Percentiles rank a stretch among this genome's conserved stretches.
Evolutionary conservation across 306 rosid genomes (phyloP).

Genomic region (Aeschynomene evenia): DNA sequence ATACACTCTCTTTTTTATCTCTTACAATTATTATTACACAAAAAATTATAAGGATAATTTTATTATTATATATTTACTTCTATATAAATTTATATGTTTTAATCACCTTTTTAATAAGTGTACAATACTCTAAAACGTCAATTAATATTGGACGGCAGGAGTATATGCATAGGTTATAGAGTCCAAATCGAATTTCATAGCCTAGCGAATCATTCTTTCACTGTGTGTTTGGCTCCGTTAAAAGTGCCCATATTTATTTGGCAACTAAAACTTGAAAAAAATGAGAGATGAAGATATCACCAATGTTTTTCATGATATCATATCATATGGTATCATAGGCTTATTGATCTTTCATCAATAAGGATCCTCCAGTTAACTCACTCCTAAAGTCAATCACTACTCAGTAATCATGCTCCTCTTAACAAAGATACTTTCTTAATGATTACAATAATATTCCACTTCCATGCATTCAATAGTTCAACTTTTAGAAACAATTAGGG

Average conservation of each 20-base stretch:
- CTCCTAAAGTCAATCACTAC: neutral
- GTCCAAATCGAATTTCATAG: neutral
- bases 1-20: too few species aligned
- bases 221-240: neutral
- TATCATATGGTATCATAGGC: neutral
- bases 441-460: too few species aligned
- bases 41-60: too few species aligned
- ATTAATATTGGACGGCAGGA: too few species aligned
- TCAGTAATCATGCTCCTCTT: neutral
- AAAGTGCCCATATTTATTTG: neutral
- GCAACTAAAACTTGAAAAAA: neutral
- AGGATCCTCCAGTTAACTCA: neutral
- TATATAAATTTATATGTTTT: too few species aligned
- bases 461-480: too few species aligned
- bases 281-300: neutral
- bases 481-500: too few species aligned
- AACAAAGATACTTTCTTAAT: neutral
- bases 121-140: too few species aligned
- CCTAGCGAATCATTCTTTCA: neutral
- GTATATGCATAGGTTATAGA: neutral
- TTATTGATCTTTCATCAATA: neutral
- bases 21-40: too few species aligned
- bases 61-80: too few species aligned
- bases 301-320: neutral
- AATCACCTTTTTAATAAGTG: too few species aligned